A percentile compares a stretch with the other conserved stretches of the same genome.
Evolutionary conservation across 192 early-diverging fungal species (phyloP).

Genomic region (Martensiomyces pterosporus): DNA sequence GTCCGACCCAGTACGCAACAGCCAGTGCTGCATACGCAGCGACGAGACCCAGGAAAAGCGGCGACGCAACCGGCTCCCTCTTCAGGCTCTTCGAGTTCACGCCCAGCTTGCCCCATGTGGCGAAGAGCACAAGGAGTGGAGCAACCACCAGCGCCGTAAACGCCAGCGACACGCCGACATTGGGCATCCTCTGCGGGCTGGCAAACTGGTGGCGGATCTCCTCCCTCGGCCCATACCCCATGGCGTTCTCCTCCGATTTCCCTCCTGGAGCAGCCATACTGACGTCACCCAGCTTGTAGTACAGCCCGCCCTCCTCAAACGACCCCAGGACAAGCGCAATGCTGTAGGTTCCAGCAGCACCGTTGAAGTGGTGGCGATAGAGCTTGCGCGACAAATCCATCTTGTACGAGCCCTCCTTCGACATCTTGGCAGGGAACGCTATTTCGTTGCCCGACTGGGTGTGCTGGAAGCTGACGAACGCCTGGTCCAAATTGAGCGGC

Average conservation of each 20-base stretch:
- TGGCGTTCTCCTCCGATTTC: background rate
- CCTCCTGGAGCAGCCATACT: slow-evolving; percentile 10
- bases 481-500: slow-evolving; percentile 32
- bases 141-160: slow-evolving; percentile 19
- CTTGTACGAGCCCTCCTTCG: slow-evolving; percentile 18
- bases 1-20: slow-evolving; percentile 45
- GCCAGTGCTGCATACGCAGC: slow-evolving; percentile 41
- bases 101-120: slow-evolving; percentile 35
- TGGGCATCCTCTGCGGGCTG: slow-evolving; percentile 40
- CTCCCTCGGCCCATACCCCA: slow-evolving; percentile 15
- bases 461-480: slow-evolving; percentile 35
- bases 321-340: slow-evolving; percentile 39
- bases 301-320: slow-evolving; percentile 22
- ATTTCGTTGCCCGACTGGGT: slow-evolving; percentile 21
- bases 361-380: slow-evolving; percentile 24
- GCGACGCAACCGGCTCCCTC: slow-evolving; percentile 18
- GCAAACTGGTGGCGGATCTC: slow-evolving; percentile 47
- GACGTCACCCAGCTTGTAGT: slow-evolving; percentile 34
- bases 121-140: slow-evolving; percentile 23
- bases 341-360: slow-evolving; percentile 21
- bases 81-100: slow-evolving; percentile 25
- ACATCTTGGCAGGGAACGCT: slow-evolving; percentile 17
- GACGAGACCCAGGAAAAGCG: slow-evolving; percentile 36
- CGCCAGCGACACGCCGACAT: slow-evolving; percentile 25
- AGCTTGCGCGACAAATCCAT: slow-evolving; percentile 33